Evolutionary conservation across 2,329 filamentous ascomycete genomes (phyloP), one percentile per base, ranked within the genome.

Genomic region (Magnaporthiopsis incrustans): DNA sequence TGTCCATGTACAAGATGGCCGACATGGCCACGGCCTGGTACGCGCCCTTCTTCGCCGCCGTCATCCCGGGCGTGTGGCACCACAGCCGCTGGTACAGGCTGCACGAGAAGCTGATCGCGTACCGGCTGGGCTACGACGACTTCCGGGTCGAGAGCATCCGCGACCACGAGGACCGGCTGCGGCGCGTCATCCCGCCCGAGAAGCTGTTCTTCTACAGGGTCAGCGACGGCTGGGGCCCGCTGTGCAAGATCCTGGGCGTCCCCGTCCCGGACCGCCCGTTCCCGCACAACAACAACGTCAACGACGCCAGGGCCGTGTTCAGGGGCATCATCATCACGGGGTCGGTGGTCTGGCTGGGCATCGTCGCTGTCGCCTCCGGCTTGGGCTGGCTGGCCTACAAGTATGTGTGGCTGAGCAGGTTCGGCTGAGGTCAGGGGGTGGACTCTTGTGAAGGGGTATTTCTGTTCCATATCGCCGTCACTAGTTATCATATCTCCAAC

Each of bases 161-260:
- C 22, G 63, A 66, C 60, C 67, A 68, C 61, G 72, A 74, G 67
- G 69, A 72, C 32, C 71, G 73, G 38, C 67, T 75, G 60, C 67
- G 73, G 30, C 66, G 69, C 30, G 70, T 72, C 14, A 73, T 76
- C 6, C 74, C 74, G 3, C 65, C 69, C 5, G 73, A 72, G 63
- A 73, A 72, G 67, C 67, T 76, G 3, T 72, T 72, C 67, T 75
- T 71, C 67, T 76, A 75, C 65, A 68, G 74, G 38, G 72, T 75
- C 38, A 72, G 71, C 66, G 69, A 75, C 30, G 73, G 73, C 12
- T 75, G 73, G 73, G 73, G 70, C 61, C 73, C 73, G 7, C 67
- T 75, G 35, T 75, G 73, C 68, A 70, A 70, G 64, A 74, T 75
- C 61, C 69, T 75, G 53, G 67, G 72, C 65, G 69, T 74, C n/a